These are phyloP conservation scores for Penicillium crustosum DNA, from an alignment of 2,329 filamentous ascomycete genomes.

Conservation along the genomic window DNA sequence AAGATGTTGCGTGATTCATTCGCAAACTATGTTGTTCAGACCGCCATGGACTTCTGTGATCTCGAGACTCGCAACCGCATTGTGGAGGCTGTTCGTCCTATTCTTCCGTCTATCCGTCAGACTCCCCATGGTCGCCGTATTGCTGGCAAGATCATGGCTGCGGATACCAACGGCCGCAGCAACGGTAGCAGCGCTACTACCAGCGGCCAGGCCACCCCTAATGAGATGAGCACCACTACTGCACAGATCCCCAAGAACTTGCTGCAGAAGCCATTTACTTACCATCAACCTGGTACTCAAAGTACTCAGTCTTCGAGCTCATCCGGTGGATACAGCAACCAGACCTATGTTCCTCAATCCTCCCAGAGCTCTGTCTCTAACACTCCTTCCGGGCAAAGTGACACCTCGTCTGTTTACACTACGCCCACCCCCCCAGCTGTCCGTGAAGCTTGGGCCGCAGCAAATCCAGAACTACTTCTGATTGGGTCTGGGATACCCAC, in stretches of 20 bases:
- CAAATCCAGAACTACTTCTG: conserved; percentile 38
- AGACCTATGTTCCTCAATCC: conserved; percentile 26
- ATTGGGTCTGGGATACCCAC: conserved; percentile 19
- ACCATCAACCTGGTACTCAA: conserved; percentile 28
- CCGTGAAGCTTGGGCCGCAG: conserved; percentile 29
- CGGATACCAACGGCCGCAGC: conserved; percentile 47
- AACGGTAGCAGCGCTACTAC: conserved; percentile 33
- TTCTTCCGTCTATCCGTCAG: conserved; percentile 78
- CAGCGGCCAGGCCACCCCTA: conserved; percentile 42
- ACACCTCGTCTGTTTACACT: conserved; percentile 33
- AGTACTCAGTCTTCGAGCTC: conserved; percentile 26
- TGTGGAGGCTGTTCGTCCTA: conserved; percentile 80
- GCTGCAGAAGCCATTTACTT: conserved; percentile 33
- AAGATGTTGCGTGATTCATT: conserved; percentile 87
- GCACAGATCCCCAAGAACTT: conserved; percentile 36
- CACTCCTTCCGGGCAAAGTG: conserved; percentile 30
- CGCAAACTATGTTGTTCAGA: conserved; percentile 98
- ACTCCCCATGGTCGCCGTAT: conserved; percentile 95
- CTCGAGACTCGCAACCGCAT: conserved; percentile 70
- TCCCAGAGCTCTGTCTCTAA: conserved; percentile 23
- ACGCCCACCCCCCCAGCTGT: conserved; percentile 30
- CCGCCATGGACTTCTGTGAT: conserved; percentile 82
- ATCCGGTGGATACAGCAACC: conserved; percentile 29
- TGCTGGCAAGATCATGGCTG: conserved; percentile 74
- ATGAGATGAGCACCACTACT: conserved; percentile 35